Evolutionary conservation across 495 filamentous ascomycete genomes (phyloP), one percentile per base, ranked within the genome.

Genomic region (Tuber umbilicatum): DNA sequence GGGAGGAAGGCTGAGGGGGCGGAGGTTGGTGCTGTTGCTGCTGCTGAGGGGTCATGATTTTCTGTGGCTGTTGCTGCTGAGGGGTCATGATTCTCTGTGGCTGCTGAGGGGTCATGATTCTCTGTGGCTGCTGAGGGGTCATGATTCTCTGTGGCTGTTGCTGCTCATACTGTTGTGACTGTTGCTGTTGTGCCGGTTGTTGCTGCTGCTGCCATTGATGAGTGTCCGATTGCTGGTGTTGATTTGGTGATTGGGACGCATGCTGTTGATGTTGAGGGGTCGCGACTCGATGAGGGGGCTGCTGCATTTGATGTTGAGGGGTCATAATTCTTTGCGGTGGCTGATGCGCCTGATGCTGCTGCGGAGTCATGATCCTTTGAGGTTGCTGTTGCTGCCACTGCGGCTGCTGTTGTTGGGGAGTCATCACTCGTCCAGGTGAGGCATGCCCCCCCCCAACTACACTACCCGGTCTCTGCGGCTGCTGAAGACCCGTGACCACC

Each of bases 381-480:
- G 41, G 41, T 12, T 35, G 60, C 39, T 67, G 60, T 39, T 67
- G 71, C 35, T 55, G 47, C 47, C 47, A 38, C 14, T 75, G 73
- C 1, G 71, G 23, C 23, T 74, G n/a, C 39, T 75, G 73, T 37
- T 75, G 74, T 23, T 64, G 74, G 55, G 74, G 73, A 19, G 74
- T 64, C 55, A 64, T 64, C 55, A 64, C 55, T 64, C 55, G 55
- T 17, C n/a, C 68, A 74, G 27, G 41, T 10, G 39, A 41, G 7
- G 27, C 69, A 70, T 73, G 60, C 7, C 69, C 55, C 5, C 55
- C 55, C 6, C 55, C 40, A 43, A 42, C 42, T 14, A 68, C 60
- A 37, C 69, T 73, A 9, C 72, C 72, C 9, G 72, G 72, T 19
- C 72, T 68, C 17, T 70, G 72, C 21, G 71, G 31, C 3, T 73